phyloP scores from a whole-genome alignment of 495 filamentous ascomycete genomes.

The Annulohypoxylon nitens region DNA sequence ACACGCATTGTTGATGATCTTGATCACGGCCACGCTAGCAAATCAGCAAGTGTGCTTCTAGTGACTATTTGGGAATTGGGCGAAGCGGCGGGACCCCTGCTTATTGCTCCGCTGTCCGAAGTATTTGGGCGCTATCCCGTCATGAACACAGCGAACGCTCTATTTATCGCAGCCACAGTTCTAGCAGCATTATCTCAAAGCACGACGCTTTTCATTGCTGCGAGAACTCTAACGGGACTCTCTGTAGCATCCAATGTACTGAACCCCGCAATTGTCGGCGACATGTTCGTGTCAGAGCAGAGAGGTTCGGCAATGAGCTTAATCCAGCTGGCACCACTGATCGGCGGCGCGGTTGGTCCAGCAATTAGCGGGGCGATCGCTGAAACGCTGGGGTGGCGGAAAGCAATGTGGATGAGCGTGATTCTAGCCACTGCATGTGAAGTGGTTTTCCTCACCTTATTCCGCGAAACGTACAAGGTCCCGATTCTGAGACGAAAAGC shows the following conservation, averaged over 20 bases:
- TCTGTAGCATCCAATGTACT: slow-evolving; percentile 68
- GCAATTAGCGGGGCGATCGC: slow-evolving; percentile 72
- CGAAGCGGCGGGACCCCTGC: slow-evolving; percentile 68
- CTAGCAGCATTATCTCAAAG: slow-evolving; percentile 60
- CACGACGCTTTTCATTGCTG: slow-evolving; percentile 59
- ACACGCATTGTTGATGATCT: slow-evolving; percentile 64
- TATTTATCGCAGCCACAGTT: slow-evolving; percentile 63
- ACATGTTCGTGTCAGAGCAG: slow-evolving; percentile 65
- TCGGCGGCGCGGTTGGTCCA: slow-evolving; percentile 68
- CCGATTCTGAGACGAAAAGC: slow-evolving; percentile 62
- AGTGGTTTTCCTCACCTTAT: slow-evolving; percentile 59
- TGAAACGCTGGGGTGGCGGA: slow-evolving; percentile 69
- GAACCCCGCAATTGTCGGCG: slow-evolving; percentile 70
- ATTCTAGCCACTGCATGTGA: slow-evolving; percentile 62
- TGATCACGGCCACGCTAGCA: slow-evolving; percentile 52
- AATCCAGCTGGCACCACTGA: slow-evolving; percentile 62
- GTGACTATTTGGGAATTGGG: slow-evolving; percentile 72
- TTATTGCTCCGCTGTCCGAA: slow-evolving; percentile 71
- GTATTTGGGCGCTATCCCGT: slow-evolving; percentile 67
- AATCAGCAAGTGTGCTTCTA: slow-evolving; percentile 64
- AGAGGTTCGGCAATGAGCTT: slow-evolving; percentile 66
- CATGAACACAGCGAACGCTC: slow-evolving; percentile 64
- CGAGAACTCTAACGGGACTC: slow-evolving; percentile 64
- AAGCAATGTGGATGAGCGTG: slow-evolving; percentile 66
- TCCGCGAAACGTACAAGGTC: slow-evolving; percentile 65